These are phyloP conservation scores for Termitomyces sp. DNA, from an alignment of 768 basidiomycete species.

Conservation along the genomic window DNA sequence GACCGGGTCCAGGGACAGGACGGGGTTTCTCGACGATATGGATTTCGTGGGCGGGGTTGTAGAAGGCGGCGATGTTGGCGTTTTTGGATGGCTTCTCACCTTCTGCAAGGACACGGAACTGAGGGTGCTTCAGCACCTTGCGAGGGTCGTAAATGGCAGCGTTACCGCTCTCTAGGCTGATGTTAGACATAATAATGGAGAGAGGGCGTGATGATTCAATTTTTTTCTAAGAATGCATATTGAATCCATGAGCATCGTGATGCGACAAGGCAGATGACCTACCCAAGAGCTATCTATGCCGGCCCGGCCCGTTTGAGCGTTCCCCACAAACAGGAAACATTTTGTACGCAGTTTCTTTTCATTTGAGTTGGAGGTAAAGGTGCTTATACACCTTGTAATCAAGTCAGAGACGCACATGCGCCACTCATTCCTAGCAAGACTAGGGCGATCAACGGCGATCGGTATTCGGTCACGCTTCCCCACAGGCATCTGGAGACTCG, in stretches of 20 bases:
- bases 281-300: neutral
- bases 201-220: no score
- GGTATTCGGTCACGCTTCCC: neutral
- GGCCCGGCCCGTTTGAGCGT: constrained; percentile 1
- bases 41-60: constrained; percentile 57
- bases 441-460: neutral
- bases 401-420: neutral
- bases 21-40: constrained; percentile 64
- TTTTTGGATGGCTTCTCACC: constrained; percentile 42
- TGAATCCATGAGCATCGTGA: neutral
- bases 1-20: constrained; percentile 55
- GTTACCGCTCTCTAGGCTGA: constrained; percentile 25
- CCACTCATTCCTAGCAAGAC: neutral
- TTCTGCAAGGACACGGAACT: constrained; percentile 44
- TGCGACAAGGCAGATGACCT: constrained; percentile 3
- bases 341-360: neutral
- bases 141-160: constrained; percentile 48
- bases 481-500: no score
- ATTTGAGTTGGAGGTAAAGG: no score
- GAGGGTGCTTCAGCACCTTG: constrained; percentile 49
- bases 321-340: no score
- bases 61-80: constrained; percentile 59
- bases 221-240: neutral
- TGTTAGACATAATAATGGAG: constrained; percentile 18
- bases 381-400: no score